Evolutionary conservation across 1,139 yeast genomes (phyloP), one percentile per base, ranked within the genome.

Genomic region (Chernovozyma sophiae-reginae): DNA sequence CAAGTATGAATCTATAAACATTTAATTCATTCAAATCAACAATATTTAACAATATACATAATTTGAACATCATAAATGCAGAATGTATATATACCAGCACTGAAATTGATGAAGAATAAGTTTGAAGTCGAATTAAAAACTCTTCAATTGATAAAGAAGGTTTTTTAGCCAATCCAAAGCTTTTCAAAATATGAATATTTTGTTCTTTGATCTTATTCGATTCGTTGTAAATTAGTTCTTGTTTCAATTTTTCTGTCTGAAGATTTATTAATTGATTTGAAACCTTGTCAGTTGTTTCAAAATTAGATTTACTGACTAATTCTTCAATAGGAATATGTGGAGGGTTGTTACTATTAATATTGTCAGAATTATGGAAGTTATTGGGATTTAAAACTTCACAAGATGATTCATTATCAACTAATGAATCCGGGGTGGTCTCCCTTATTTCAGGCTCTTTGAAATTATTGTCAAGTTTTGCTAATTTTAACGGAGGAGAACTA

Each of bases 41-140:
- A 8, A 60, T 52, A 36, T 63, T 59, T 35, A 66, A 54, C 17
- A 69, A 43, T 17, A 68, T 48, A 29, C 65, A 48, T 22, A 68
- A 46, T 44, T 66, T 66, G 48, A 54, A 68, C 36, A 70, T 48
- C 57, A 69, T 49, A 39, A 52, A 62, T 1, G 72, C 68, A 2
- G 72, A 56, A 48, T 69, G 74, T 23, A 70, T 54, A 42, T 68
- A 70, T 14, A 68, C 65, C 36, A 61, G 55, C 2, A 64, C 65
- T 5, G 74, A 66, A 2, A 65, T 61, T 14, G 72, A 59, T 2
- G 72, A 56, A 22, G 73, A 66, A 46, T 69, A 70, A 2, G 69
- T 68, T 38, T 62, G 60, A 33, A 70, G 66, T 32, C 76, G 51
- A 13, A 56, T 43, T 28, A 70, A 51, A 46, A 65, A 70, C 34